Evolutionary conservation across 768 basidiomycete genomes (phyloP).

Genomic region (Clitopilus hobsonii): DNA sequence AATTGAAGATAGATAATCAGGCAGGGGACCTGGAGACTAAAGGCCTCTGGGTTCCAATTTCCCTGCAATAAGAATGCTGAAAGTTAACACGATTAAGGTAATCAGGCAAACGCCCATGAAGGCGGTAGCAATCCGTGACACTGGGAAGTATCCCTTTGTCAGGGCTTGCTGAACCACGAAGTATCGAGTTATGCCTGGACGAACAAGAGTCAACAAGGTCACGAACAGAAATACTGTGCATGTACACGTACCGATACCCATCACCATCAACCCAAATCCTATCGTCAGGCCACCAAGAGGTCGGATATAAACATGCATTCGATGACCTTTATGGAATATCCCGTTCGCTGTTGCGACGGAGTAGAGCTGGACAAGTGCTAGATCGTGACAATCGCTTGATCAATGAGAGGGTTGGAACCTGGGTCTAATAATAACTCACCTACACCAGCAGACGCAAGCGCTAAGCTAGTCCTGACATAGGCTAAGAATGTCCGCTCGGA

Average conservation of each 20-base stretch:
- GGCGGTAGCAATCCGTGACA: slow-evolving; percentile 10
- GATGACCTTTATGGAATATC: slow-evolving; percentile 7
- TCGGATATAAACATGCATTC: slow-evolving; percentile 16
- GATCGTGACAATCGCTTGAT: neutral
- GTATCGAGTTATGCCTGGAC: slow-evolving; percentile 14
- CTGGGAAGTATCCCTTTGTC: slow-evolving; percentile 18
- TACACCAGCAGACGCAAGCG: slow-evolving; percentile 48
- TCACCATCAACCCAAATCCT: slow-evolving; percentile 13
- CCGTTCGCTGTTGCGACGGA: slow-evolving; percentile 14
- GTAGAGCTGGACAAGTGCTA: slow-evolving; percentile 19
- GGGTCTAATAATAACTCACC: slow-evolving; percentile 13
- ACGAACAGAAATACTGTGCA: neutral
- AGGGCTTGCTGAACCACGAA: slow-evolving; percentile 18
- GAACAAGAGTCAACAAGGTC: neutral
- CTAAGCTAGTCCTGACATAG: slow-evolving; percentile 47
- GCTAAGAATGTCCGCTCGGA: slow-evolving; percentile 51
- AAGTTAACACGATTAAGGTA: slow-evolving; percentile 13
- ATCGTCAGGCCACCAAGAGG: slow-evolving; percentile 18
- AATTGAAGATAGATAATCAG: no score
- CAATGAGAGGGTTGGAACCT: neutral
- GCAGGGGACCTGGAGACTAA: no score
- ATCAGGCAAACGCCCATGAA: slow-evolving; percentile 13
- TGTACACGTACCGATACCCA: slow-evolving; percentile 13
- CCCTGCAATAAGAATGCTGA: slow-evolving; percentile 14
- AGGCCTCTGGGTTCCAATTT: slow-evolving; percentile 10